These are phyloP conservation scores for Allium sativum DNA, from an alignment of 106 monocot genomes.

Conservation along the genomic window DNA sequence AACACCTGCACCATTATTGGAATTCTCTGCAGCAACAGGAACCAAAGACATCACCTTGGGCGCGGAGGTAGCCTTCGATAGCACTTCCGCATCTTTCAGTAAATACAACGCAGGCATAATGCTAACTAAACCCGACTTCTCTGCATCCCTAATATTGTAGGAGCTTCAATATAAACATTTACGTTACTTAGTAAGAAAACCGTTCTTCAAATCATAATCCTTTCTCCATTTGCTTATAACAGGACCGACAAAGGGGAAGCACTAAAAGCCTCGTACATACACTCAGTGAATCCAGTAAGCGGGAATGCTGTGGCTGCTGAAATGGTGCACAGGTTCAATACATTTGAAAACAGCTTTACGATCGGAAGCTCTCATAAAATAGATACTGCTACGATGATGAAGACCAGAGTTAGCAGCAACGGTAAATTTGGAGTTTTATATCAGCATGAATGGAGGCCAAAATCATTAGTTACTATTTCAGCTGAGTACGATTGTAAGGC, in stretches of 20 bases:
- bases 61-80: slow-evolving; percentile 65
- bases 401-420: slow-evolving; percentile 27
- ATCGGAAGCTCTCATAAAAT: slow-evolving; percentile 27
- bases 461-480: slow-evolving; percentile 35
- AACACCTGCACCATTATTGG: slow-evolving; percentile 48
- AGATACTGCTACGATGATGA: slow-evolving; percentile 24
- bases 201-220: neutral
- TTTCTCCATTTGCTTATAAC: neutral
- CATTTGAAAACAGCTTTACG: slow-evolving; percentile 28
- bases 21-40: slow-evolving; percentile 47
- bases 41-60: slow-evolving; percentile 41
- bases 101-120: slow-evolving; percentile 68
- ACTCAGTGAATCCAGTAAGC: slow-evolving; percentile 25
- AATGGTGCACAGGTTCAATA: slow-evolving; percentile 25
- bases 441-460: slow-evolving; percentile 47
- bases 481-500: slow-evolving; percentile 43
- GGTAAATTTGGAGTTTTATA: slow-evolving; percentile 23
- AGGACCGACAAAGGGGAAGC: slow-evolving; percentile 47
- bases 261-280: slow-evolving; percentile 36
- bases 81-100: slow-evolving; percentile 47
- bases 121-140: slow-evolving; percentile 51
- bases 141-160: slow-evolving; percentile 54
- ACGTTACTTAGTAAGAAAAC: no score
- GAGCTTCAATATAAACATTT: neutral
- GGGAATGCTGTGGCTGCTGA: slow-evolving; percentile 32